phyloP scores from a whole-genome alignment of 116 monocot species.

The Iris pallida region DNA sequence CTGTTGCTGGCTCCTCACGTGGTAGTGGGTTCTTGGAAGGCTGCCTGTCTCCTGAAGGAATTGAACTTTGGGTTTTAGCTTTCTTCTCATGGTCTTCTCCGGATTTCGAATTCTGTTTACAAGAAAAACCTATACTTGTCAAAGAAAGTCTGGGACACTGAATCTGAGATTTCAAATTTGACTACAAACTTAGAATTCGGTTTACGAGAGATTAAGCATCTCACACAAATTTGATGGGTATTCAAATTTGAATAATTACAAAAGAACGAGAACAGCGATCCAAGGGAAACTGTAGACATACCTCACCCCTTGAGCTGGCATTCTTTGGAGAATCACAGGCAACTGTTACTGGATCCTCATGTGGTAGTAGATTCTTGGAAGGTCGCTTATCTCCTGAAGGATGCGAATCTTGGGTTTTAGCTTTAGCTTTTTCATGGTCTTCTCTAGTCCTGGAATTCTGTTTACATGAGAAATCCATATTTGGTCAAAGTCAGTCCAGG shows the following conservation, averaged over 20 bases:
- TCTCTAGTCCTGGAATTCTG: conserved; percentile 2
- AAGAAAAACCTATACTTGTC: background rate
- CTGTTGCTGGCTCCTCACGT: conserved; percentile 19
- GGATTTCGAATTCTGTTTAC: conserved; percentile 5
- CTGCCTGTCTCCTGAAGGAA: conserved; percentile 5
- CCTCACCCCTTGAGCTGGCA: conserved; percentile 30
- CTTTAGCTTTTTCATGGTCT: conserved; percentile 1
- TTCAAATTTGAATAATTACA: background rate
- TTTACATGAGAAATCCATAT: background rate
- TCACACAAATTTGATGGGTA: background rate
- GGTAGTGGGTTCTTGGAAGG: conserved; percentile 1
- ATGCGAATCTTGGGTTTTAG: background rate
- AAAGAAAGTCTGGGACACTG: background rate
- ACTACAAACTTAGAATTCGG: background rate
- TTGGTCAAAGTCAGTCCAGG: background rate
- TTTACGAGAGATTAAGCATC: background rate
- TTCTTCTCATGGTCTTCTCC: conserved; percentile 1
- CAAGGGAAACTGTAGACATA: conserved; percentile 11
- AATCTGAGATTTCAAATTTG: background rate
- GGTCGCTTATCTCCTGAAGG: conserved; percentile 5
- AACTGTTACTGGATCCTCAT: conserved; percentile 21
- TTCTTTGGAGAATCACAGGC: conserved; percentile 19
- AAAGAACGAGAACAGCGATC: background rate
- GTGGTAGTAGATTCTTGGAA: background rate
- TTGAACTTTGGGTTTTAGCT: background rate